Percentiles rank a stretch among this genome's conserved stretches.
Evolutionary conservation across 108 stramenopile genomes (phyloP).

Genomic region (Nitzschia sp.): DNA sequence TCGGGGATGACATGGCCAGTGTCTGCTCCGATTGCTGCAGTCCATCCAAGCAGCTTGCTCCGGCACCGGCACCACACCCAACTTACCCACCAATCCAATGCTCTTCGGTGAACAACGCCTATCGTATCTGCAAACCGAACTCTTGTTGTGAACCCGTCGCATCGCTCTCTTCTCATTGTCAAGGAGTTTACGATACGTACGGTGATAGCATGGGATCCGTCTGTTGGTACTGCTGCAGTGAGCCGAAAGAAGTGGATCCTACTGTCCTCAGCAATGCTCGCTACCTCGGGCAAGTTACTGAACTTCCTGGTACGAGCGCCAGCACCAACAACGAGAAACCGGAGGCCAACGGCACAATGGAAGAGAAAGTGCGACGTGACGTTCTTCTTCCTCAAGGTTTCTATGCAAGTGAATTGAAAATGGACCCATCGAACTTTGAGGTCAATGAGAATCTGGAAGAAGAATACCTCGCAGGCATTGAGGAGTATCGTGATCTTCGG

Average conservation of each 20-base stretch:
- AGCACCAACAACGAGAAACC: not conserved
- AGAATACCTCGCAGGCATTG: not conserved
- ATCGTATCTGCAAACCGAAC: conserved; percentile 29
- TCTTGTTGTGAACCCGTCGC: conserved; percentile 8
- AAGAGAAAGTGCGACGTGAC: not conserved
- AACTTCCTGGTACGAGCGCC: too few relatives aligned
- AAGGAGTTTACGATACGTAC: conserved; percentile 19
- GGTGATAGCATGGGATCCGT: conserved; percentile 15
- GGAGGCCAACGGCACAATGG: not conserved
- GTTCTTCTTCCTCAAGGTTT: conserved; percentile 5
- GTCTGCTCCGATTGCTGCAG: conserved; percentile 30
- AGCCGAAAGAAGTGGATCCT: conserved; percentile 22
- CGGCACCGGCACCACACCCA: conserved; percentile 17
- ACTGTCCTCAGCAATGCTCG: not conserved
- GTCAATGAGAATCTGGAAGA: conserved; percentile 7
- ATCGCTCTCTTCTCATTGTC: conserved; percentile 5
- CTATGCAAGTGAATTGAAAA: not conserved
- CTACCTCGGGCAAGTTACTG: not conserved
- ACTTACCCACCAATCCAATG: conserved; percentile 18
- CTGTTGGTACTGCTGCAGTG: conserved; percentile 34
- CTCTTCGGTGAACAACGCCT: conserved; percentile 15
- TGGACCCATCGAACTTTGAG: conserved; percentile 15
- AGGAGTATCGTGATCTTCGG: not conserved
- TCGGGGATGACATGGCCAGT: conserved; percentile 6
- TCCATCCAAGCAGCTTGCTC: conserved; percentile 24